phyloP scores from a whole-genome alignment of 2,329 filamentous ascomycete genomes.

The Penicillium freii region DNA sequence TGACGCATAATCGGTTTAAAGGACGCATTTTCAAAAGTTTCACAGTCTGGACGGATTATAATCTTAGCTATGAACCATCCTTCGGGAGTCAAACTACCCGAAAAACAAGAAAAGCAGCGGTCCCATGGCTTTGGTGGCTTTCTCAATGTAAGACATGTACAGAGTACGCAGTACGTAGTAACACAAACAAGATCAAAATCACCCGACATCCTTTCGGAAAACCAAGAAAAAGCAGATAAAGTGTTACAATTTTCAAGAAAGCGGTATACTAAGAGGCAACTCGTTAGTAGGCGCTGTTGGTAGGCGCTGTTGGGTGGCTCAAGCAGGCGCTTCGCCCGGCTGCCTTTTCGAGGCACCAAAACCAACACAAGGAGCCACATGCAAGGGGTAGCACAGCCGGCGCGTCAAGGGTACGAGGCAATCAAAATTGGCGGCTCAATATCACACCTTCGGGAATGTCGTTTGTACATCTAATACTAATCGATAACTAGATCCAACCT shows the following conservation, averaged over 20 bases:
- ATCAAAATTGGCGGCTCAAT: background rate
- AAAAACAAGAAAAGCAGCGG: slow-evolving; percentile 32
- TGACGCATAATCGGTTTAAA: too few species aligned
- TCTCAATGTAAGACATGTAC: background rate
- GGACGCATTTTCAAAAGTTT: too few species aligned
- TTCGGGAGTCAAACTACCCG: too few species aligned
- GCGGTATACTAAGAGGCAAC: background rate
- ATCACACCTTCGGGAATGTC: too few species aligned
- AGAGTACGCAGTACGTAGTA: background rate
- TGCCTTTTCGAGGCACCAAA: background rate
- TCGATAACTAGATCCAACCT: background rate
- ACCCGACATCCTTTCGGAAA: background rate
- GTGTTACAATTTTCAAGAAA: background rate
- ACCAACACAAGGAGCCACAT: background rate
- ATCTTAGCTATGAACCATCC: too few species aligned
- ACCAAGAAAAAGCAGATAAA: background rate
- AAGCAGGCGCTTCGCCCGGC: background rate
- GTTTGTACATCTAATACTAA: background rate
- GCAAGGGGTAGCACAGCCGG: background rate
- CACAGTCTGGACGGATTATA: too few species aligned
- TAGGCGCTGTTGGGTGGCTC: background rate
- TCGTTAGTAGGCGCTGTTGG: background rate
- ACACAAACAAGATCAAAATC: background rate
- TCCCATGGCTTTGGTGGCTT: background rate
- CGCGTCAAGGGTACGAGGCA: background rate